Percentiles rank a stretch among this genome's conserved stretches.
Evolutionary conservation across 208 protist genomes (phyloP).

Genomic region (Angomonas ambiguus): DNA sequence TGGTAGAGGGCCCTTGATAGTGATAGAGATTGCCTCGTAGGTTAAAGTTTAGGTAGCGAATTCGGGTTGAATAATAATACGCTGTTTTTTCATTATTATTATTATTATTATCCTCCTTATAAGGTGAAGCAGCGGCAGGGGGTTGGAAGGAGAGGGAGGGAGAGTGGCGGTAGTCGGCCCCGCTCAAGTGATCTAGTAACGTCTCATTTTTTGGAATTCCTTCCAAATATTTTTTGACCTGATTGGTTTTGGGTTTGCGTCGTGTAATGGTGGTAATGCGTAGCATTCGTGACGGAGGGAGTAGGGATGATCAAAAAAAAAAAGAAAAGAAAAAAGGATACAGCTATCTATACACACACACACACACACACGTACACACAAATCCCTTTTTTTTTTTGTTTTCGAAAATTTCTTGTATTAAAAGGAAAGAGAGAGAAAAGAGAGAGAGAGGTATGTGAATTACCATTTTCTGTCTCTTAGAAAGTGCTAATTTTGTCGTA

Average conservation of each 20-base stretch:
- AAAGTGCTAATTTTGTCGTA: no score
- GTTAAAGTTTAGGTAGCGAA: neutral
- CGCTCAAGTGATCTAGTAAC: conserved; percentile 74
- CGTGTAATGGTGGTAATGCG: no score
- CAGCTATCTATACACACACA: neutral
- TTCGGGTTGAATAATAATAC: neutral
- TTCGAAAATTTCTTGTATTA: neutral
- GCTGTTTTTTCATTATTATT: neutral
- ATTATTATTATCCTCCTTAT: no score
- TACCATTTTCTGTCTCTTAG: no score
- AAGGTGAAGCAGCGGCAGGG: no score
- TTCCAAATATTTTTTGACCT: conserved; percentile 76
- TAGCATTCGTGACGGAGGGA: neutral
- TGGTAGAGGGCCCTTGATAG: neutral
- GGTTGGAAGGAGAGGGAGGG: neutral
- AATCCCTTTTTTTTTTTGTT: neutral
- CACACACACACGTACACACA: conserved; percentile 4
- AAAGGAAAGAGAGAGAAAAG: neutral
- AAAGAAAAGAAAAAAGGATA: neutral
- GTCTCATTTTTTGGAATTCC: conserved; percentile 47
- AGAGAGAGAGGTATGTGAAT: no score
- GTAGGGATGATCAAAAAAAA: neutral
- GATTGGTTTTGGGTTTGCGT: neutral
- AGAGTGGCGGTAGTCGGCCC: conserved; percentile 49
- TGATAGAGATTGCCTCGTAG: neutral